Evolutionary conservation across 192 early-diverging fungal genomes (phyloP).

Genomic region (Coemansia aciculifera): DNA sequence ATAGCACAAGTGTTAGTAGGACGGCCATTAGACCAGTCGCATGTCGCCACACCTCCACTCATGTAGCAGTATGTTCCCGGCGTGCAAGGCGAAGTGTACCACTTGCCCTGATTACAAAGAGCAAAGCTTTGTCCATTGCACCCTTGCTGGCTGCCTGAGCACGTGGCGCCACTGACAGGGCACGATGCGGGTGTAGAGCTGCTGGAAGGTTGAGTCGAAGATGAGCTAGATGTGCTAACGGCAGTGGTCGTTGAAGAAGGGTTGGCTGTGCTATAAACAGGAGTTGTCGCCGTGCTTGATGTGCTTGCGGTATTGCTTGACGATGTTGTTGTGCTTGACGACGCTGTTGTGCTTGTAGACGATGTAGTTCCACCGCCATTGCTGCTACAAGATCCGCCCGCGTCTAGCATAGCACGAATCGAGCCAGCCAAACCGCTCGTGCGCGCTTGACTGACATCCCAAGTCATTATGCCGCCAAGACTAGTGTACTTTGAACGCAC

Average conservation of each 20-base stretch:
- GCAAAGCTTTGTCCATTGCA: slow-evolving; percentile 53
- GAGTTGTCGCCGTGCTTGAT: background rate
- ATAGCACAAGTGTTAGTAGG: slow-evolving; percentile 44
- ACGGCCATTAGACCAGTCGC: slow-evolving; percentile 49
- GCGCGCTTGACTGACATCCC: slow-evolving; percentile 55
- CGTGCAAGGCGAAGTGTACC: slow-evolving; percentile 49
- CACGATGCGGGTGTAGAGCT: slow-evolving; percentile 31
- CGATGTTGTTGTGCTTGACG: background rate
- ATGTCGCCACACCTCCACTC: slow-evolving; percentile 30
- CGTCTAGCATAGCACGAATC: slow-evolving; percentile 29
- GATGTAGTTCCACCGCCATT: slow-evolving; percentile 18
- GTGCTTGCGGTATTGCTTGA: slow-evolving; percentile 9
- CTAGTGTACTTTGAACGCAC: slow-evolving; percentile 52
- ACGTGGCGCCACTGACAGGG: slow-evolving; percentile 49
- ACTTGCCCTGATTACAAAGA: slow-evolving; percentile 50
- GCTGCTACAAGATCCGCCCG: slow-evolving; percentile 28
- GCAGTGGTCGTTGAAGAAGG: slow-evolving; percentile 10
- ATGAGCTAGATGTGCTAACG: slow-evolving; percentile 13
- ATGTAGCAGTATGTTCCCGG: slow-evolving; percentile 52
- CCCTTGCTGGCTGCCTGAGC: slow-evolving; percentile 39
- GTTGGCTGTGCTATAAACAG: slow-evolving; percentile 4
- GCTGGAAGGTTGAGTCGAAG: slow-evolving; percentile 25
- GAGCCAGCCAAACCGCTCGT: slow-evolving; percentile 37
- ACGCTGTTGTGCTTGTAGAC: slow-evolving; percentile 14
- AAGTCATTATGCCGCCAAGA: slow-evolving; percentile 73